Percentiles rank a stretch among this genome's conserved stretches.
Evolutionary conservation across 1,139 yeast species (phyloP).

Genomic region (Candida sanyaensis): DNA sequence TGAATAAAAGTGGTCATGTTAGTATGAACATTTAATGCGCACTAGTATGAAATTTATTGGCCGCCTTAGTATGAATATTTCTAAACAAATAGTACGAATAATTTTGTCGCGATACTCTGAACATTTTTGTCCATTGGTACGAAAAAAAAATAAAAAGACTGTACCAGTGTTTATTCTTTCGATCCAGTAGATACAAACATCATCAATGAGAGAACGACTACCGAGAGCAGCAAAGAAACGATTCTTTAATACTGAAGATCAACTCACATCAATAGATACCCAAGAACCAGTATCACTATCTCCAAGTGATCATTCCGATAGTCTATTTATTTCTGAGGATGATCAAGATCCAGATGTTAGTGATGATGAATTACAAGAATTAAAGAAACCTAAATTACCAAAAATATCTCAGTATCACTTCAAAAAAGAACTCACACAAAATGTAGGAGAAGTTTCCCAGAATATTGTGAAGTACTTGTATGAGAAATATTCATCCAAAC

Average conservation of each 20-base stretch:
- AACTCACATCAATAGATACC: slow-evolving; percentile 6
- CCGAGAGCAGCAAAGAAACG: slow-evolving; percentile 12
- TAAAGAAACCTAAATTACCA: neutral
- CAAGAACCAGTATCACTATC: slow-evolving; percentile 10
- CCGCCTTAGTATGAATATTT: too few species aligned
- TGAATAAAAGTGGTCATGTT: too few species aligned
- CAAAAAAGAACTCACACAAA: slow-evolving; percentile 19
- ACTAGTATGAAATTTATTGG: too few species aligned
- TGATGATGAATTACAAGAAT: neutral
- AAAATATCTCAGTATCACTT: slow-evolving; percentile 18
- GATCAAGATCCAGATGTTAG: slow-evolving; percentile 13
- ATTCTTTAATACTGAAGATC: slow-evolving; percentile 15
- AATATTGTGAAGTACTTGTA: slow-evolving; percentile 20
- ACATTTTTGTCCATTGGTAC: too few species aligned
- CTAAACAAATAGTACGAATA: too few species aligned
- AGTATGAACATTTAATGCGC: too few species aligned
- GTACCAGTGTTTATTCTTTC: too few species aligned
- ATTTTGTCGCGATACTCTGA: too few species aligned
- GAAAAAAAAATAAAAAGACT: too few species aligned
- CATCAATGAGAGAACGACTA: neutral
- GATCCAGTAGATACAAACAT: too few species aligned
- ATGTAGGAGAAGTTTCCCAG: slow-evolving; percentile 24
- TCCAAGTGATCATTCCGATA: neutral
- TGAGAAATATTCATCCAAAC: slow-evolving; percentile 22
- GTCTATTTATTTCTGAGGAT: slow-evolving; percentile 20